Conservation (phyloP, 768 basidiomycete genomes). For the Naganishia vaughanmartiniae region DNA sequence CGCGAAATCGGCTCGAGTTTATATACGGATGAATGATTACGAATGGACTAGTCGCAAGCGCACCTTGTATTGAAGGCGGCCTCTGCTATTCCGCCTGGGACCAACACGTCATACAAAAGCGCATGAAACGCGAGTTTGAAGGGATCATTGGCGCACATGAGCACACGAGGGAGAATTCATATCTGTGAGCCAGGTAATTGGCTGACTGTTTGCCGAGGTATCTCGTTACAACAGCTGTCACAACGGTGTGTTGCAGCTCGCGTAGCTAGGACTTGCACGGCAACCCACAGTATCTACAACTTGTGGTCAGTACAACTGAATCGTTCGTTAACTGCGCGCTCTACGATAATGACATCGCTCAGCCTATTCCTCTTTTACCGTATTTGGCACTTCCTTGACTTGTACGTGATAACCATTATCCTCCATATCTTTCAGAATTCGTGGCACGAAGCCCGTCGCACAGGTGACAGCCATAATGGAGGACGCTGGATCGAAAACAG, state of each 20-base stretch:
- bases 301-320: no score
- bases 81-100: neutral
- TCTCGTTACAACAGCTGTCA: neutral
- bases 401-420: slow-evolving; percentile 75
- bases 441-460: slow-evolving; percentile 72
- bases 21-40: no score
- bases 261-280: no score
- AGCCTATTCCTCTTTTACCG: neutral
- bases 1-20: no score
- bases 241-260: no score
- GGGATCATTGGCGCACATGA: neutral
- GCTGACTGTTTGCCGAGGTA: neutral
- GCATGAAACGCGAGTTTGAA: neutral
- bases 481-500: slow-evolving; percentile 72
- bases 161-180: neutral
- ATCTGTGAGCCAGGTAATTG: neutral
- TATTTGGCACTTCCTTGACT: neutral
- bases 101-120: neutral
- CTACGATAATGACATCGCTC: neutral
- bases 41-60: neutral
- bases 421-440: slow-evolving; percentile 65
- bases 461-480: slow-evolving; percentile 80
- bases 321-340: no score
- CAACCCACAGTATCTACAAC: no score
- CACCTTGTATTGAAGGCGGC: neutral